Base-by-base conservation (phyloP, 768 basidiomycete genomes). In the Gymnopilus junonius region DNA sequence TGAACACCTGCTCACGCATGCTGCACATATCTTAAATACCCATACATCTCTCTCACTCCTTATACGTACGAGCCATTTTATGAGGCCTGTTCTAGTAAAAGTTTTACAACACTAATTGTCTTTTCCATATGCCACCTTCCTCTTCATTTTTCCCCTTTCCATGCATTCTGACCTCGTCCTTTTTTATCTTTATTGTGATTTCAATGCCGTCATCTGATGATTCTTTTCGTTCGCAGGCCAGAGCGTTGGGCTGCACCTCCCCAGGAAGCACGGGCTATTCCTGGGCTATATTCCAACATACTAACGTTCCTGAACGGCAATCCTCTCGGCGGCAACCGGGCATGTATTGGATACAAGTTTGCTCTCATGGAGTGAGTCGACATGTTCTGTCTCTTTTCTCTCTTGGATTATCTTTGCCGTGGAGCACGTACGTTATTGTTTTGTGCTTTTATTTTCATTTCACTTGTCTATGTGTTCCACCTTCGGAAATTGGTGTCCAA, bases 321-420 rank as follows among this genome's bases (percentile, higher is more conserved):
- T 61, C 74, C 79, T 0, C 67, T 79, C 31, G 77, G 77, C 55
- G 87, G 85, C 61, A 82, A 83, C 67, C 78, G 87, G 32, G 85
- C 85, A 20, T 87, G 85, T 65, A 87, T 89, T 66, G 85, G 88
- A 14, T 87, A 82, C 71, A 81, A 80, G 67, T 89, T 89, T 68
- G 86, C 86, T 15, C 63, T 89, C 61, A 76, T 80, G 34, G 85
- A 89, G 87, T 87, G 70, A 76, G 86, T 83, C 39, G 14, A 55
- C n/a, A 62, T 37, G 56, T 67, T 25, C 56, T 63, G 55, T 69
- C 59, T 59, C 54, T 55, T 50, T 37, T 34, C 54, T 59, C 17
- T 56, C 50, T 21, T 57, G 46, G 34, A 43, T 29, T 50, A 25
- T n/a, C 55, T 56, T 59, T 25, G 43, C 40, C 8, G 20, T 58